phyloP scores from a whole-genome alignment of 1,284 basidiomycete species.

The Ustilago crameri region DNA sequence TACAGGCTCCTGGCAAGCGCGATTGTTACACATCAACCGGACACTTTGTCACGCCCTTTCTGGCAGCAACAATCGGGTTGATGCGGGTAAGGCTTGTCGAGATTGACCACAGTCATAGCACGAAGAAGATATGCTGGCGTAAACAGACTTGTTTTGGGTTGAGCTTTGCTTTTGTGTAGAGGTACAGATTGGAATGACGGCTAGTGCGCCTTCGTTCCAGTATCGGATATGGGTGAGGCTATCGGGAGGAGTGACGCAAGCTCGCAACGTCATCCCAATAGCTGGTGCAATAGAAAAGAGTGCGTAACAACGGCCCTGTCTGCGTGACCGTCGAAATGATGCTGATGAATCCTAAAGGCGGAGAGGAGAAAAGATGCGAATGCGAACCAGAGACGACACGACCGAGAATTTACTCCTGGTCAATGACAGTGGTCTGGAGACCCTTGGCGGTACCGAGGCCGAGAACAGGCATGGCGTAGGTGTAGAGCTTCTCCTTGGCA shows the following conservation, averaged over 20 bases:
- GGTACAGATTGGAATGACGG: slow-evolving; percentile 36
- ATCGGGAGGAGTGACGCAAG: slow-evolving; percentile 37
- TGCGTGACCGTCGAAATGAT: slow-evolving; percentile 31
- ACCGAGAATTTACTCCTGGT: slow-evolving; percentile 61
- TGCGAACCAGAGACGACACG: slow-evolving; percentile 32
- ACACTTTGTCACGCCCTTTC: too few relatives aligned
- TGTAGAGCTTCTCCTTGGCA: slow-evolving; percentile 69
- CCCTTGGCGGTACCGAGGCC: slow-evolving; percentile 68
- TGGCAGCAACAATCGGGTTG: too few relatives aligned
- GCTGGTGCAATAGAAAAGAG: slow-evolving; percentile 15
- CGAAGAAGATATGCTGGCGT: slow-evolving; percentile 18
- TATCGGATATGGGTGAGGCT: slow-evolving; percentile 26
- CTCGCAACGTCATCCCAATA: slow-evolving; percentile 37
- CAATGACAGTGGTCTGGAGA: slow-evolving; percentile 65
- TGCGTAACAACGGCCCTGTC: slow-evolving; percentile 33
- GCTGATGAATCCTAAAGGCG: slow-evolving; percentile 25
- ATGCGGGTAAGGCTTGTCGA: too few relatives aligned
- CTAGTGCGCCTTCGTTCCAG: slow-evolving; percentile 11
- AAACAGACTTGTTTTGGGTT: slow-evolving; percentile 46
- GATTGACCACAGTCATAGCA: slow-evolving; percentile 1
- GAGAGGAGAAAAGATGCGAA: slow-evolving; percentile 31
- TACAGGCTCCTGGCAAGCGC: too few relatives aligned
- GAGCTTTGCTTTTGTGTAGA: slow-evolving; percentile 49
- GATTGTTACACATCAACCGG: too few relatives aligned
- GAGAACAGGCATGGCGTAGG: slow-evolving; percentile 64